phyloP scores from a whole-genome alignment of 495 filamentous ascomycete genomes.

The Annulohypoxylon bovei region DNA sequence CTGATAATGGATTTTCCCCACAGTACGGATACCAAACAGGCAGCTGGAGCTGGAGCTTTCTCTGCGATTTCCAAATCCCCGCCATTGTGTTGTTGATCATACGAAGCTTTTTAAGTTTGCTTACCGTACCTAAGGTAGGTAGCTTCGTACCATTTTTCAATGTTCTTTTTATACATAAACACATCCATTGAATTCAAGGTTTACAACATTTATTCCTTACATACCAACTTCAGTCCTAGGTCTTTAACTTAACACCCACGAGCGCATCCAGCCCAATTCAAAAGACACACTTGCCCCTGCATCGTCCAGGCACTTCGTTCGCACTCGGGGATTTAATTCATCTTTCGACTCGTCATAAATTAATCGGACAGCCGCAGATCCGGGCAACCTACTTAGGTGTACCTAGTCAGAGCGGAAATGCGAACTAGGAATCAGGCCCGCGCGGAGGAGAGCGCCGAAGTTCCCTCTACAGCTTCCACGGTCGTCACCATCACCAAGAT shows the following conservation, averaged over 20 bases:
- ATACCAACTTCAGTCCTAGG: not conserved
- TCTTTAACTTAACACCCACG: too few species aligned
- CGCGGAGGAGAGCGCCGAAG: conserved; percentile 28
- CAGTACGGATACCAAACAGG: conserved; percentile 19
- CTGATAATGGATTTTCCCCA: conserved; percentile 21
- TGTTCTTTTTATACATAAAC: too few species aligned
- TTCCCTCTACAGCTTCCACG: not conserved
- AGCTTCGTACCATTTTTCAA: not conserved
- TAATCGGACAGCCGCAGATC: not conserved
- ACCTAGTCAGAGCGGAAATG: conserved; percentile 23
- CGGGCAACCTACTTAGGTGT: not conserved
- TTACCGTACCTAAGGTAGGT: not conserved
- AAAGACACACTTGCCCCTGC: not conserved
- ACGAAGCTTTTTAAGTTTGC: conserved; percentile 14
- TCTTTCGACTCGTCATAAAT: not conserved
- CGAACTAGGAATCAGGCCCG: conserved; percentile 41
- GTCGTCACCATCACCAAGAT: conserved; percentile 42
- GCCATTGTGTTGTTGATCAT: not conserved
- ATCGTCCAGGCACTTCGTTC: not conserved
- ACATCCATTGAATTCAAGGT: not conserved
- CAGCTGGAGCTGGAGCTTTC: conserved; percentile 5
- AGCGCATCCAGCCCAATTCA: not conserved
- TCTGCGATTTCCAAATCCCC: not conserved
- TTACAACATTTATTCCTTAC: not conserved
- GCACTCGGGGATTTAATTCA: not conserved